Evolutionary conservation across 2,329 filamentous ascomycete genomes (phyloP).

Genomic region (Calonectria montana): DNA sequence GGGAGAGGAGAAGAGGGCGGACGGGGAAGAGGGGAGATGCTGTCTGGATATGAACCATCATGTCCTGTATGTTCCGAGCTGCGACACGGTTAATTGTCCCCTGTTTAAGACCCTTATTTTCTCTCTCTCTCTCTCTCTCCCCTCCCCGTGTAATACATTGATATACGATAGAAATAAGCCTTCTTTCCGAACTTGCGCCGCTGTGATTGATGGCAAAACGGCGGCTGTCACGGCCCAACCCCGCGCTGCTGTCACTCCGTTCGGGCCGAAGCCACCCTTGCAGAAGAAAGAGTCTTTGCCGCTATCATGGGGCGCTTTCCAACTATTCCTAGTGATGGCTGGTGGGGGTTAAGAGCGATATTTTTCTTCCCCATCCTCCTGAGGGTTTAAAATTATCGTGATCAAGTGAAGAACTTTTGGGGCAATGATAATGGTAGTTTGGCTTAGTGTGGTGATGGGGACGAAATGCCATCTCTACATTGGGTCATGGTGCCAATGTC

Average conservation of each 20-base stretch:
- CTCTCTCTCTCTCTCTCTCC: not conserved
- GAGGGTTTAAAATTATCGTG: not conserved
- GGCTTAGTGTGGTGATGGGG: not conserved
- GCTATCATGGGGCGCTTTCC: not conserved
- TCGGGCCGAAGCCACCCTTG: constrained; percentile 17
- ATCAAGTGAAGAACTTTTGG: not conserved
- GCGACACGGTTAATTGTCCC: constrained; percentile 1
- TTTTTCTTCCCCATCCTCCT: no score
- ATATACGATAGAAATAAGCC: not conserved
- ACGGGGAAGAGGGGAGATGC: not conserved
- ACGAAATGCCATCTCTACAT: not conserved
- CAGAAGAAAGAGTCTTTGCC: not conserved
- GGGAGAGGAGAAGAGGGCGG: not conserved
- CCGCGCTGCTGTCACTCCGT: not conserved
- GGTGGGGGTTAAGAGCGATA: not conserved
- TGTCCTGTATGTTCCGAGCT: not conserved
- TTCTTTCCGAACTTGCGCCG: not conserved
- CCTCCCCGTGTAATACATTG: not conserved
- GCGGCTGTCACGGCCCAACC: constrained; percentile 1
- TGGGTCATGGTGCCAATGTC: not conserved
- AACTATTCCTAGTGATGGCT: not conserved
- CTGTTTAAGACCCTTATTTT: not conserved
- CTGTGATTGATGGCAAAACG: not conserved
- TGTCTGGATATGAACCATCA: no score
- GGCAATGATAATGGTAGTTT: not conserved